phyloP scores from a whole-genome alignment of 306 rosid genomes.

The Neltuma alba region DNA sequence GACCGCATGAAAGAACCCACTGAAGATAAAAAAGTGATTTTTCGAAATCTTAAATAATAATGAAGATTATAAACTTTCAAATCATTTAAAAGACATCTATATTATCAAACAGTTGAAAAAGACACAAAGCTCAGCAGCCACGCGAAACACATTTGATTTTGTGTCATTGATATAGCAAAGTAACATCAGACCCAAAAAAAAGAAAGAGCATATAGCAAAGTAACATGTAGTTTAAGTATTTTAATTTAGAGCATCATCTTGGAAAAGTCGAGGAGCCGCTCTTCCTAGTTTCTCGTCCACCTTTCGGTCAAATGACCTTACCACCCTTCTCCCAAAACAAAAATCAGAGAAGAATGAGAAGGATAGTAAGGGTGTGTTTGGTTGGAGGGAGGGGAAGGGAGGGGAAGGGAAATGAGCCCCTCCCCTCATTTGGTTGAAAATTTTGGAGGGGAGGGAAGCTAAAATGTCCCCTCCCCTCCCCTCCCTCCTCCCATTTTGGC shows the following conservation, averaged over 20 bases:
- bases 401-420: too few species aligned
- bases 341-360: neutral
- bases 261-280: neutral
- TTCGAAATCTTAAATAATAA: too few species aligned
- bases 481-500: too few species aligned
- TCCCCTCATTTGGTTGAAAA: too few species aligned
- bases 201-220: too few species aligned
- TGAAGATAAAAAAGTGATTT: too few species aligned
- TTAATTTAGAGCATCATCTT: neutral
- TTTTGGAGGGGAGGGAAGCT: too few species aligned
- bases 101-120: neutral
- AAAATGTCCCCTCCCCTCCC: too few species aligned
- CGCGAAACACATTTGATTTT: neutral
- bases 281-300: neutral
- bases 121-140: neutral
- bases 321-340: neutral
- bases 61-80: neutral
- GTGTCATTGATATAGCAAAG: neutral
- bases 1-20: too few species aligned
- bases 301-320: neutral
- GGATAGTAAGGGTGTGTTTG: too few species aligned
- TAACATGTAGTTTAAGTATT: neutral
- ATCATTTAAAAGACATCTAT: neutral
- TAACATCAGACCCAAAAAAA: too few species aligned
- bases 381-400: too few species aligned